Base-by-base conservation (phyloP, 768 basidiomycete species). In the Panellus pusillus region DNA sequence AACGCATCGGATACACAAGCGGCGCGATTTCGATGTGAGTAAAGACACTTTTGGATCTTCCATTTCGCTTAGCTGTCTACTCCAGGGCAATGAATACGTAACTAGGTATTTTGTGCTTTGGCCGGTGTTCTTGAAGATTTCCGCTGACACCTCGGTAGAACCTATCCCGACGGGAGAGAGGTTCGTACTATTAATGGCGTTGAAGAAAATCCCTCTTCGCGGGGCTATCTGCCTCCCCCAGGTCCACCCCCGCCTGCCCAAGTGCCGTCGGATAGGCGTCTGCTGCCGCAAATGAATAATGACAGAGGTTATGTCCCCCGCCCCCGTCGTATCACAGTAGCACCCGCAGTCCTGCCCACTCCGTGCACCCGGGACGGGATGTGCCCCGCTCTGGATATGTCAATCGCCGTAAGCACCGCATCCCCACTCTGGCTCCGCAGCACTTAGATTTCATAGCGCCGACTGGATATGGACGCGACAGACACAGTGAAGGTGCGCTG, bases 51-150 rank as follows among this genome's bases (percentile, higher is more conserved):
- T 48, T 45, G 49, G 39, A 31, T 31, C 47, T 24, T 28, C 36
- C 15, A 48, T 61, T 44, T 45, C 50, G 64, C 39, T 41, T 53
- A 14, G 7, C 32, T 9, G 11, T 17, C 44, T 15, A 19, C 20
- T 41, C 3, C 56, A 91, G 89, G 89, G 89, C 3, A 89, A 89
- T 59, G 86, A 89, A 61, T 86, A 90, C 65, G 72, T 87, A 43
- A 83, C 79, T 12, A 81, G 82, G 32, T 35, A 14, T 3, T n/a
- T n/a, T 35, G 7, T 35, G 32, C 32, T 35, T 9, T 11, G 11
- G 32, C 32, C 32, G 32, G 9, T 35, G 9, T 35, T 14, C 14
- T 35, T 35, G 9, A 35, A 35, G 14, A 35, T 14, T 14, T 35
- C 32, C 32, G 24, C 24, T 24, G 14, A 35, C 32, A 35, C 8